phyloP scores from a whole-genome alignment of 805 yeast species.

The Candida maris region DNA sequence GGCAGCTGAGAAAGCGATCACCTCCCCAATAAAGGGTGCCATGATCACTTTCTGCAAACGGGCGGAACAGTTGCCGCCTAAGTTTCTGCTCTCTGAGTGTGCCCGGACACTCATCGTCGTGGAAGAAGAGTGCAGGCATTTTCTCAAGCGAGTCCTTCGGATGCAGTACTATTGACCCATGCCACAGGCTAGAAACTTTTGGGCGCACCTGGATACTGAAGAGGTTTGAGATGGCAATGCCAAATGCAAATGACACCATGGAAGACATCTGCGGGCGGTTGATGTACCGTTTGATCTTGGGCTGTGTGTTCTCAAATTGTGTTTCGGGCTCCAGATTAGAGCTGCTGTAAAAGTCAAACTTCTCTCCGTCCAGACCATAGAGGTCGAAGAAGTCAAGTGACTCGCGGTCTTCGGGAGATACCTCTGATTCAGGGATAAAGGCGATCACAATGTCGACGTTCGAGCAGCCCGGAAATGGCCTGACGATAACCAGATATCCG shows the following conservation, averaged over 20 bases:
- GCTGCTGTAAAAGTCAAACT: conserved; percentile 17
- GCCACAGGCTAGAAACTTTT: conserved; percentile 88
- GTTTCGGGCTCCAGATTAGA: conserved; percentile 9
- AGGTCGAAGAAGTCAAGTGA: conserved; percentile 36
- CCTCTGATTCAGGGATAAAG: conserved; percentile 60
- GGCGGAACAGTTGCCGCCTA: conserved; percentile 65
- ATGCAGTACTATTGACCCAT: conserved; percentile 78
- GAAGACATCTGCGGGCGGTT: conserved; percentile 51
- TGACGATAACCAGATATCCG: conserved; percentile 69
- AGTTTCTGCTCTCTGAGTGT: conserved; percentile 59
- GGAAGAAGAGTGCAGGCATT: conserved; percentile 85
- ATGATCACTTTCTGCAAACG: conserved; percentile 54
- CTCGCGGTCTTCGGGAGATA: conserved; percentile 25
- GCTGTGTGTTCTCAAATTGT: conserved; percentile 19
- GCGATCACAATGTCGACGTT: conserved; percentile 59
- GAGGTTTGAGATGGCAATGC: conserved; percentile 52
- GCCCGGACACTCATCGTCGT: conserved; percentile 81
- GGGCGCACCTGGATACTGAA: conserved; percentile 81
- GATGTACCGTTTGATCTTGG: conserved; percentile 36
- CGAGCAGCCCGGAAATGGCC: conserved; percentile 44
- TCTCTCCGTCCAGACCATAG: conserved; percentile 37
- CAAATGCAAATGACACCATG: conserved; percentile 64
- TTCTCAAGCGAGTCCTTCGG: conserved; percentile 56
- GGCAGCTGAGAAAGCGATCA: conserved; percentile 57
- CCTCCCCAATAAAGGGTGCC: conserved; percentile 87